Evolutionary conservation across 2,329 filamentous ascomycete genomes (phyloP).

Genomic region (Penicillium nordicum): DNA sequence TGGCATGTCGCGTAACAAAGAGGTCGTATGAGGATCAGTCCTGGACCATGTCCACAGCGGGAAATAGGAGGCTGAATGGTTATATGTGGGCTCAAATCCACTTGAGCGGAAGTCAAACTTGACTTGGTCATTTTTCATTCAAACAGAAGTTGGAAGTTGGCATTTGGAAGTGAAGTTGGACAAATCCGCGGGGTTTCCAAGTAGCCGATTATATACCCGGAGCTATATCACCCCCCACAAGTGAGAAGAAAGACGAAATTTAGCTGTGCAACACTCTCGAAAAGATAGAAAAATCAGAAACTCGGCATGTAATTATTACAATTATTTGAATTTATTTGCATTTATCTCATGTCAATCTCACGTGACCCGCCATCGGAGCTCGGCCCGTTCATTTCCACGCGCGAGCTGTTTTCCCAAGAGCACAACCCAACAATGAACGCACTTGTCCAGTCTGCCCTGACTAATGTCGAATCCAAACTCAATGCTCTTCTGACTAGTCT

Average conservation of each 20-base stretch:
- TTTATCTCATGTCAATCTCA: background rate
- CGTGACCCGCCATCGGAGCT: constrained; percentile 6
- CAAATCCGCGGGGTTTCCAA: background rate
- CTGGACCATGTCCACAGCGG: constrained; percentile 49
- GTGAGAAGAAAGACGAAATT: background rate
- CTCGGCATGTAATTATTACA: background rate
- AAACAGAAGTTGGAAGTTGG: background rate
- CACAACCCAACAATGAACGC: constrained; percentile 37
- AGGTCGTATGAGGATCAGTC: constrained; percentile 47
- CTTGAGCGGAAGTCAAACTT: constrained; percentile 2
- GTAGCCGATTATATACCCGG: background rate
- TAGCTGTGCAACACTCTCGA: background rate
- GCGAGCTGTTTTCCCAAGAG: background rate
- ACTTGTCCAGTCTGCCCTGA: constrained; percentile 38
- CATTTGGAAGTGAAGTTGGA: background rate
- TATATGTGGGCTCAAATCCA: constrained; percentile 5
- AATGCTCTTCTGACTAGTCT: constrained; percentile 42
- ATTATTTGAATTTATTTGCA: no score
- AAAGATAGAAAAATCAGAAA: background rate
- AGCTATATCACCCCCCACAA: background rate
- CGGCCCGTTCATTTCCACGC: background rate
- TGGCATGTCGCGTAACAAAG: constrained; percentile 25
- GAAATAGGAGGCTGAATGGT: constrained; percentile 45
- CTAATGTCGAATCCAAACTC: constrained; percentile 42
- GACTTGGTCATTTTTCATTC: background rate